Evolutionary conservation across 768 basidiomycete species (phyloP).

Genomic region (Hirschioporus abietinus): DNA sequence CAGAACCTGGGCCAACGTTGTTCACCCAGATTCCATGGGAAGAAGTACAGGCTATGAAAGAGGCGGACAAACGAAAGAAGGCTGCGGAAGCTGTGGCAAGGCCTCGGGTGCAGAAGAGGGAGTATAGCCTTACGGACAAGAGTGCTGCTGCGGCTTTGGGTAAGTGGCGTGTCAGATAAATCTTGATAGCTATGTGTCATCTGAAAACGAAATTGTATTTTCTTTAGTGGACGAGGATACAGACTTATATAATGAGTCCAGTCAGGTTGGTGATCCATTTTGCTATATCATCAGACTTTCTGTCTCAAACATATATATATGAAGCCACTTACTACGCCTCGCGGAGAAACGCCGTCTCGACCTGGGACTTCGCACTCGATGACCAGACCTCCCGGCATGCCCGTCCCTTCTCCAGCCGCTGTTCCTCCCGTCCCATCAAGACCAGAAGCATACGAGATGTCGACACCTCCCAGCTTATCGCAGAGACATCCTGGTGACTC

Average conservation of each 20-base stretch:
- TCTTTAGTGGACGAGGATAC: background rate
- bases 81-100: constrained; percentile 7
- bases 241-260: background rate
- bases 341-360: background rate
- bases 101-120: constrained; percentile 2
- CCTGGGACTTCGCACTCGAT: background rate
- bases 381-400: background rate
- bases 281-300: background rate
- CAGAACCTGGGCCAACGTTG: constrained; percentile 45
- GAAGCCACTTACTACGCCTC: background rate
- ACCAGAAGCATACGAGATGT: background rate
- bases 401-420: background rate
- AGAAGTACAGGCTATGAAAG: constrained; percentile 32
- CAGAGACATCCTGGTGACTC: background rate
- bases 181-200: background rate
- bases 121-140: background rate
- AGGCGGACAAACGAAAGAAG: constrained; percentile 26
- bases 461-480: background rate
- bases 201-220: background rate
- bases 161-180: background rate
- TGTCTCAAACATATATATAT: background rate
- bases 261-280: background rate
- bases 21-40: constrained; percentile 77
- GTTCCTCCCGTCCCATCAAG: background rate
- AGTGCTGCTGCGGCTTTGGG: background rate